Percentiles rank a stretch among this genome's conserved stretches.
These are phyloP conservation scores for Torulaspora delbrueckii DNA, from an alignment of 805 yeast genomes.

Conservation along the genomic window DNA sequence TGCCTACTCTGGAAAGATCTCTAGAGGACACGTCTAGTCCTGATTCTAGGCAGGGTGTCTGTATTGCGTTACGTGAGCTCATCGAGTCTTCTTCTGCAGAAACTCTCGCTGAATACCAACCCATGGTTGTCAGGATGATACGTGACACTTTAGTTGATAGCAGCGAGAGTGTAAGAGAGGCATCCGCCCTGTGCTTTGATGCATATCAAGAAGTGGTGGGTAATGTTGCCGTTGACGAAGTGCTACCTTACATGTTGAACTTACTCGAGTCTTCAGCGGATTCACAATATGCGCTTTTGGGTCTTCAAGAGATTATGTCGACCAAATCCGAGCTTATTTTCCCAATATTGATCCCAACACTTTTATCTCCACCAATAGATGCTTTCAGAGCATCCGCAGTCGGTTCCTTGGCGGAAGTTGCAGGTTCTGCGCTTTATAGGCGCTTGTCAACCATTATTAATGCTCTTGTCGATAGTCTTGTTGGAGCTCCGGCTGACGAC, in stretches of 20 bases:
- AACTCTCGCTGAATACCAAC: conserved; percentile 59
- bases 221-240: conserved; percentile 77
- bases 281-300: conserved; percentile 75
- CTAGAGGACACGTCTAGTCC: conserved; percentile 55
- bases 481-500: conserved; percentile 36
- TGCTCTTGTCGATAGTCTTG: conserved; percentile 60
- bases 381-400: conserved; percentile 81
- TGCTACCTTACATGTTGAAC: conserved; percentile 75
- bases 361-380: conserved; percentile 76
- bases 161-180: conserved; percentile 69
- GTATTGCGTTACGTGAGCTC: conserved; percentile 86
- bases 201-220: conserved; percentile 79
- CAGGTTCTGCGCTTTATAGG: conserved; percentile 74
- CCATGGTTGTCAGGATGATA: conserved; percentile 64
- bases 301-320: conserved; percentile 87
- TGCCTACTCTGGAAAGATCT: conserved; percentile 77
- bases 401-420: conserved; percentile 82
- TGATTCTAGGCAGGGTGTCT: conserved; percentile 93
- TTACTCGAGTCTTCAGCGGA: conserved; percentile 55
- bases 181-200: conserved; percentile 91
- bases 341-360: conserved; percentile 86
- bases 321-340: conserved; percentile 84
- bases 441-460: conserved; percentile 71
- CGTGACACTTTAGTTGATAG: conserved; percentile 75
- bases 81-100: conserved; percentile 66